Percentiles rank a stretch among this genome's conserved stretches.
Conservation (phyloP, 257 asterid species). For the Solanum lignicaule region DNA sequence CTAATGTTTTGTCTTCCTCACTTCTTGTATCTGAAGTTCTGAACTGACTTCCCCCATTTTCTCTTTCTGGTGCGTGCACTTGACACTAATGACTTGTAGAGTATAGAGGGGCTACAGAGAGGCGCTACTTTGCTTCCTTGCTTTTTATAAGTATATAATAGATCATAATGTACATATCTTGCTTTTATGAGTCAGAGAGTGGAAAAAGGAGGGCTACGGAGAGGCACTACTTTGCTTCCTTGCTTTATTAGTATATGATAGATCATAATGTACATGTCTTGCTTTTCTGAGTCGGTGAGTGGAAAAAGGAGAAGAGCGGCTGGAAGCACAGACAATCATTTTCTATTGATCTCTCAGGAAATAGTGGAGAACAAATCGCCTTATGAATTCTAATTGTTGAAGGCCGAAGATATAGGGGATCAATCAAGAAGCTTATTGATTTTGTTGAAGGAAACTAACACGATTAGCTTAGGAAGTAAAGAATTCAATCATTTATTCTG, state of each 20-base stretch:
- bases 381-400: neutral
- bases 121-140: neutral
- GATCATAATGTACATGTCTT: neutral
- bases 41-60: neutral
- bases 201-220: neutral
- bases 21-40: neutral
- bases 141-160: neutral
- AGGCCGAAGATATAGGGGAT: neutral
- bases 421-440: neutral
- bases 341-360: neutral
- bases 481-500: neutral
- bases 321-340: neutral
- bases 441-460: neutral
- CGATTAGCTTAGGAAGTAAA: neutral
- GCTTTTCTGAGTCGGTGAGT: neutral
- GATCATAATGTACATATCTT: neutral
- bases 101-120: neutral
- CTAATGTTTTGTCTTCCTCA: neutral
- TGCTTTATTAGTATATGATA: neutral
- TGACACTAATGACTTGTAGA: neutral
- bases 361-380: neutral
- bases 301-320: neutral
- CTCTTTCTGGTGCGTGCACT: neutral
- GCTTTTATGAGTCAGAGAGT: neutral
- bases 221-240: neutral